These are phyloP conservation scores for Yamadazyma membranifaciens DNA, from an alignment of 1,139 yeast genomes.

Conservation along the genomic window DNA sequence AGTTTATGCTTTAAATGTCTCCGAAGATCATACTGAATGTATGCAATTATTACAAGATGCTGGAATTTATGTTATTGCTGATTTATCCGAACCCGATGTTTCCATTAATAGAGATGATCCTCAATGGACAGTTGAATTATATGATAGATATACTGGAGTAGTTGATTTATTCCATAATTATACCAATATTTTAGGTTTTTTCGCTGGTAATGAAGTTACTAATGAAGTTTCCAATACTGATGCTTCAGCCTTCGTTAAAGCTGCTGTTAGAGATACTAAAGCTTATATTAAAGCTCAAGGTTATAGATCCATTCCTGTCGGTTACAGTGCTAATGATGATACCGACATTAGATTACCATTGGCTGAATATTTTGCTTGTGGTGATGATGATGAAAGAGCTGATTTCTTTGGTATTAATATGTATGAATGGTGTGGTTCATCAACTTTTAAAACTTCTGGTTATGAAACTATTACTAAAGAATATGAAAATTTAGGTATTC, in stretches of 20 bases:
- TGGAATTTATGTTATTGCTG: conserved; percentile 84
- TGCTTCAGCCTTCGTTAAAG: conserved; percentile 81
- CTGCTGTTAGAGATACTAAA: conserved; percentile 89
- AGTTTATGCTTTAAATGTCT: conserved; percentile 72
- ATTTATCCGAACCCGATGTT: conserved; percentile 80
- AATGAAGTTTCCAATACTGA: conserved; percentile 48
- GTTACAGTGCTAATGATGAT: conserved; percentile 92
- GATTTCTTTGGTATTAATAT: conserved; percentile 92
- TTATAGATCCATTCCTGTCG: conserved; percentile 80
- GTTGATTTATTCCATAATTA: conserved; percentile 81
- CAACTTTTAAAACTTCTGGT: conserved; percentile 66
- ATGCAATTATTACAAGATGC: conserved; percentile 84
- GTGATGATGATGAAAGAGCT: conserved; percentile 61
- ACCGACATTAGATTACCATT: conserved; percentile 67
- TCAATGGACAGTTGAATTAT: conserved; percentile 63
- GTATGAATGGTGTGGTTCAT: conserved; percentile 88
- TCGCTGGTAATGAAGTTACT: conserved; percentile 90
- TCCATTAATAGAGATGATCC: conserved; percentile 79
- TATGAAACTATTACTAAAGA: conserved; percentile 60
- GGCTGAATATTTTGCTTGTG: conserved; percentile 81
- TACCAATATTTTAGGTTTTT: conserved; percentile 85
- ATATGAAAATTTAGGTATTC: conserved; percentile 66
- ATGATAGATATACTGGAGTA: conserved; percentile 73
- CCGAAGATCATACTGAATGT: conserved; percentile 79
- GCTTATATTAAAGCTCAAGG: conserved; percentile 68